phyloP scores from a whole-genome alignment of 352 stramenopile genomes.

The Globisporangium nodosum region DNA sequence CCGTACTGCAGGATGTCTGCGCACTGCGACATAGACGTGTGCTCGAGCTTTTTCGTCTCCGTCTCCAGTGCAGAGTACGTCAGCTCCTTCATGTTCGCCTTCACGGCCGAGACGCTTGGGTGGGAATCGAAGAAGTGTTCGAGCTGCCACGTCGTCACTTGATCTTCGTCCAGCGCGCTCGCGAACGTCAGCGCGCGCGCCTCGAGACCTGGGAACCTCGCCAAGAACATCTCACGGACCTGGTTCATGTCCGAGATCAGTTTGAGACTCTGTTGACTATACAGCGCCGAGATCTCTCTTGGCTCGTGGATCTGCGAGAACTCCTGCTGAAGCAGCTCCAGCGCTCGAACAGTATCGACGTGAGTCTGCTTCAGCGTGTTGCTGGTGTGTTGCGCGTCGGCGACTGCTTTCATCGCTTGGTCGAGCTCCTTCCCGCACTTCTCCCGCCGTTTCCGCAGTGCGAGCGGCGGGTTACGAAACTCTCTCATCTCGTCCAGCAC shows the following conservation, averaged over 20 bases:
- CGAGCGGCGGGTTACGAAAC: conserved; percentile 60
- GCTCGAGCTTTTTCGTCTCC: conserved; percentile 46
- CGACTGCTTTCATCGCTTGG: conserved; percentile 14
- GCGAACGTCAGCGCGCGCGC: conserved; percentile 55
- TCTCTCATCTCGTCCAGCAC: conserved; percentile 41
- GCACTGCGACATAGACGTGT: conserved; percentile 30
- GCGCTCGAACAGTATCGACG: conserved; percentile 12
- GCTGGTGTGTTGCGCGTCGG: conserved; percentile 12
- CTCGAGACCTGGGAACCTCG: conserved; percentile 59
- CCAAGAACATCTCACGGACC: conserved; percentile 53
- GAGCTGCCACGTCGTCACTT: conserved; percentile 59
- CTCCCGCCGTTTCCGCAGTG: conserved; percentile 31
- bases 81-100: conserved; percentile 46
- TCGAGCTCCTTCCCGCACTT: conserved; percentile 28
- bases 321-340: conserved; percentile 15
- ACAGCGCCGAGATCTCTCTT: conserved; percentile 52
- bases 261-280: conserved; percentile 32
- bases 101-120: conserved; percentile 54
- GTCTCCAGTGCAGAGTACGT: conserved; percentile 43
- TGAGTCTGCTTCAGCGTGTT: conserved; percentile 8
- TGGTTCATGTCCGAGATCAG: conserved; percentile 35
- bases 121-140: conserved; percentile 52
- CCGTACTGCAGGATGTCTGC: conserved; percentile 57
- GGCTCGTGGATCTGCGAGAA: conserved; percentile 25
- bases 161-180: conserved; percentile 28